phyloP scores from a whole-genome alignment of 495 filamentous ascomycete genomes.

The Neurospora sp. region DNA sequence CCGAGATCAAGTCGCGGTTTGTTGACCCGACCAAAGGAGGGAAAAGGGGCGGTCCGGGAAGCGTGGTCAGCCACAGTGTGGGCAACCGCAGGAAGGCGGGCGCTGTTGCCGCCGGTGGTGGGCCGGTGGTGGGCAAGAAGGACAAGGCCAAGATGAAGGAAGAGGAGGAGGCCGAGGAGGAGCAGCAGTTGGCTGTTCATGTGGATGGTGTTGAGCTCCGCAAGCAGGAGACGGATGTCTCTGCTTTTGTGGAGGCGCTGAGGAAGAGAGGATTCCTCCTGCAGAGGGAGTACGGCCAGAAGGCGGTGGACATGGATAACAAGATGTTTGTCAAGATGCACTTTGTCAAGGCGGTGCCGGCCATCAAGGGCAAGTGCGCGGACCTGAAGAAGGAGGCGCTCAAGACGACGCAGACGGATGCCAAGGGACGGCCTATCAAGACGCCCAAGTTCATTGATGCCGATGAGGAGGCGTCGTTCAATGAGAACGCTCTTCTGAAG shows the following conservation, averaged over 20 bases:
- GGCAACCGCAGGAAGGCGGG: conserved; percentile 38
- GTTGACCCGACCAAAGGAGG: conserved; percentile 36
- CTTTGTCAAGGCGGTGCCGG: conserved; percentile 70
- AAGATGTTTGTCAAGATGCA: conserved; percentile 98
- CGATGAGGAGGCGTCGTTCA: conserved; percentile 40
- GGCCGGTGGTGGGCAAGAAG: conserved; percentile 13
- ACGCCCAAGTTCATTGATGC: conserved; percentile 54
- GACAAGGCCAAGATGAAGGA: conserved; percentile 41
- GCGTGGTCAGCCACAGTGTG: conserved; percentile 54
- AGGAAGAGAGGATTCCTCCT: conserved; percentile 68
- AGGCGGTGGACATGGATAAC: conserved; percentile 69
- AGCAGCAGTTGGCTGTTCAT: conserved; percentile 38
- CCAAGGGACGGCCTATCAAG: conserved; percentile 16
- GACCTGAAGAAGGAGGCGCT: conserved; percentile 3
- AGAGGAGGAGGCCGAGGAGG: conserved; percentile 35
- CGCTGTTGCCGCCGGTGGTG: neutral
- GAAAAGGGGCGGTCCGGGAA: conserved; percentile 24
- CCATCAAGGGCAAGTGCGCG: conserved; percentile 59
- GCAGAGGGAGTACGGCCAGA: conserved; percentile 38
- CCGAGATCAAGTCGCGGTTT: conserved; percentile 91
- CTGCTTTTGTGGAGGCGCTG: conserved; percentile 80
- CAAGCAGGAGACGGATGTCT: conserved; percentile 67
- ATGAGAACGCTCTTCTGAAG: conserved; percentile 65
- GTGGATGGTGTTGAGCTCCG: conserved; percentile 41
- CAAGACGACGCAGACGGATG: conserved; percentile 3